These are phyloP conservation scores for Suhomyces atakaporum DNA, from an alignment of 1,139 yeast genomes.

Conservation along the genomic window DNA sequence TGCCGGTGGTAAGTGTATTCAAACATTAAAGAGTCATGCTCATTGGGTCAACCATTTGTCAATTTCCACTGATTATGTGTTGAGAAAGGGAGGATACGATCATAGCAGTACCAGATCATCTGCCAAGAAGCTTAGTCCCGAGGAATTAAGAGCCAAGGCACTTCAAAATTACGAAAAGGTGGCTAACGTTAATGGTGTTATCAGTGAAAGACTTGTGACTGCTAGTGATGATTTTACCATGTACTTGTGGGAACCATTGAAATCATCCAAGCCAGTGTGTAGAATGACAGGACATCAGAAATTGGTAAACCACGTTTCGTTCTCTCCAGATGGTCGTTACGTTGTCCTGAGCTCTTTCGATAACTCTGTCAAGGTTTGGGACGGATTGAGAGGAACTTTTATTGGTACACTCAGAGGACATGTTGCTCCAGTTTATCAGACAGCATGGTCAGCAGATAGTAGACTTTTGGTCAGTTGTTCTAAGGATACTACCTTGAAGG, in stretches of 20 bases:
- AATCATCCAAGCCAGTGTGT: slow-evolving; percentile 76
- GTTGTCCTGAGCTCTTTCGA: slow-evolving; percentile 95
- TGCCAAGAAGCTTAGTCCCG: slow-evolving; percentile 24
- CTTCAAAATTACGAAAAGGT: slow-evolving; percentile 68
- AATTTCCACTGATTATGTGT: slow-evolving; percentile 83
- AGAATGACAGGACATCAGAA: slow-evolving; percentile 98
- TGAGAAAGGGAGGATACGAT: slow-evolving; percentile 82
- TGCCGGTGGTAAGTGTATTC: slow-evolving; percentile 75
- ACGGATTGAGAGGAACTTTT: slow-evolving; percentile 89
- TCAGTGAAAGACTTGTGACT: slow-evolving; percentile 83
- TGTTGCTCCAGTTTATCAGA: slow-evolving; percentile 96
- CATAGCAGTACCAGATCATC: slow-evolving; percentile 36
- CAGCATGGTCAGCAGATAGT: slow-evolving; percentile 98
- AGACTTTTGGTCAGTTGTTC: slow-evolving; percentile 89
- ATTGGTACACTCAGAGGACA: slow-evolving; percentile 92
- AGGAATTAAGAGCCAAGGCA: slow-evolving; percentile 40
- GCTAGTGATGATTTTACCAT: slow-evolving; percentile 98
- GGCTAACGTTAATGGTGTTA: slow-evolving; percentile 67
- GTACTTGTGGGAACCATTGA: slow-evolving; percentile 94
- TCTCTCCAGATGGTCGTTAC: slow-evolving; percentile 92
- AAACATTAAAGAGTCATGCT: slow-evolving; percentile 83
- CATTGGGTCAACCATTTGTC: slow-evolving; percentile 98
- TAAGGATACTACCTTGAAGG: slow-evolving; percentile 94
- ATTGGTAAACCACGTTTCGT: slow-evolving; percentile 91
- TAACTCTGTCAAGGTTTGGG: slow-evolving; percentile 94